Evolutionary conservation across 2,329 filamentous ascomycete species (phyloP).

Genomic region (Pseudopyrenochaeta lycopersici): DNA sequence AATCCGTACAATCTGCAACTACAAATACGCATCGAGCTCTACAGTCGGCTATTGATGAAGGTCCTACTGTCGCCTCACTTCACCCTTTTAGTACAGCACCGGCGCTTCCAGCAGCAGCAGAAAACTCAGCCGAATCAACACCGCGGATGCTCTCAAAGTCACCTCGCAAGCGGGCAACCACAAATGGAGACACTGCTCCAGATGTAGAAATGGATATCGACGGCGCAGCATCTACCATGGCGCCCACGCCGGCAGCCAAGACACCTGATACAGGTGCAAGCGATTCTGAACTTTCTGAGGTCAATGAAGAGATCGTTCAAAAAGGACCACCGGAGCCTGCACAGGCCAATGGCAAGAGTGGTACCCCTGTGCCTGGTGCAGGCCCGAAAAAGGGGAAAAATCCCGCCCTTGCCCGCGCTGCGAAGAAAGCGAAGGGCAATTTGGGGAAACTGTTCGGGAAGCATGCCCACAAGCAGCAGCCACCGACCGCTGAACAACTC

Average conservation of each 20-base stretch:
- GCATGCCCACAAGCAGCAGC: constrained; percentile 39
- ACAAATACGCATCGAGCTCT: constrained; percentile 31
- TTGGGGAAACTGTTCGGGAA: constrained; percentile 41
- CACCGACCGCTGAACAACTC: constrained; percentile 35
- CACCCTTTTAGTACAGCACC: constrained; percentile 42
- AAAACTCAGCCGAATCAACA: constrained; percentile 35
- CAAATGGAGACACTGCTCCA: constrained; percentile 30
- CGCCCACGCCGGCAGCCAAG: constrained; percentile 35
- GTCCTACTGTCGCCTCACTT: constrained; percentile 16
- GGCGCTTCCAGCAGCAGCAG: constrained; percentile 31
- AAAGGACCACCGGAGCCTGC: constrained; percentile 43
- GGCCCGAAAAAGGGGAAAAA: constrained; percentile 40
- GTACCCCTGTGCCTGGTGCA: constrained; percentile 21
- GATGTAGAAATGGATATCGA: constrained; percentile 29
- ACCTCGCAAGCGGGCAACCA: constrained; percentile 37
- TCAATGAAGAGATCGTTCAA: constrained; percentile 50
- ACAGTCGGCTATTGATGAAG: constrained; percentile 22
- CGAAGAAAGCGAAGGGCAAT: constrained; percentile 42
- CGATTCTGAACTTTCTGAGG: constrained; percentile 49
- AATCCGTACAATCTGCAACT: constrained; percentile 9
- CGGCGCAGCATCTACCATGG: constrained; percentile 36
- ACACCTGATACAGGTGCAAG: constrained; percentile 39
- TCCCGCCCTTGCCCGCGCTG: constrained; percentile 32
- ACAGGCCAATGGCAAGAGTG: constrained; percentile 33
- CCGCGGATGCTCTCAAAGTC: constrained; percentile 42